phyloP scores from a whole-genome alignment of 148 eudicot genomes.

The Dysphania ambrosioides region DNA sequence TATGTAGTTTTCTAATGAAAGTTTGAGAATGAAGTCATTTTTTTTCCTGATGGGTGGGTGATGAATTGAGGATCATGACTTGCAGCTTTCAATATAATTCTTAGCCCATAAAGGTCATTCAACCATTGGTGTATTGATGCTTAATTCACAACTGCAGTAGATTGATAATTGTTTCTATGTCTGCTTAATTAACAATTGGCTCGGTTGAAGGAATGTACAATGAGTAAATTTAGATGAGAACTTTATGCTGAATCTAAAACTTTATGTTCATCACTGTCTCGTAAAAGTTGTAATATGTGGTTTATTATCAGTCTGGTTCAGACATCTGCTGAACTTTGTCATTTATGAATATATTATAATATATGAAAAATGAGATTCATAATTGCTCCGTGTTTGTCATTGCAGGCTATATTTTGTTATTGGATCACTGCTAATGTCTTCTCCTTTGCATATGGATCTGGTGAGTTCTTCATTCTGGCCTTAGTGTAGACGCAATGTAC shows the following conservation, averaged over 20 bases:
- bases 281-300: neutral
- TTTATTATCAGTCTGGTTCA: no score
- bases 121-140: neutral
- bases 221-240: neutral
- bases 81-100: no score
- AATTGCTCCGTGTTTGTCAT: slow-evolving; percentile 8
- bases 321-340: no score
- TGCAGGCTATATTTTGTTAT: slow-evolving; percentile 91
- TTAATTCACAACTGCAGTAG: neutral
- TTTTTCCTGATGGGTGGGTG: neutral
- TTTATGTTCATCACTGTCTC: neutral
- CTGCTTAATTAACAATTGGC: neutral
- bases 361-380: no score
- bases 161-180: neutral
- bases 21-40: neutral
- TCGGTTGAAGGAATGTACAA: neutral
- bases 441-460: slow-evolving; percentile 75
- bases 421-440: slow-evolving; percentile 91
- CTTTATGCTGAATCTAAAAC: neutral
- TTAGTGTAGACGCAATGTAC: neutral
- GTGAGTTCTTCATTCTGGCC: slow-evolving; percentile 42
- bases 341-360: no score
- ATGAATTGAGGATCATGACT: neutral
- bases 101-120: neutral
- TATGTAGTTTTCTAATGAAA: neutral